phyloP scores from a whole-genome alignment of 108 stramenopile genomes.

The Cyclostephanos invisitatus region DNA sequence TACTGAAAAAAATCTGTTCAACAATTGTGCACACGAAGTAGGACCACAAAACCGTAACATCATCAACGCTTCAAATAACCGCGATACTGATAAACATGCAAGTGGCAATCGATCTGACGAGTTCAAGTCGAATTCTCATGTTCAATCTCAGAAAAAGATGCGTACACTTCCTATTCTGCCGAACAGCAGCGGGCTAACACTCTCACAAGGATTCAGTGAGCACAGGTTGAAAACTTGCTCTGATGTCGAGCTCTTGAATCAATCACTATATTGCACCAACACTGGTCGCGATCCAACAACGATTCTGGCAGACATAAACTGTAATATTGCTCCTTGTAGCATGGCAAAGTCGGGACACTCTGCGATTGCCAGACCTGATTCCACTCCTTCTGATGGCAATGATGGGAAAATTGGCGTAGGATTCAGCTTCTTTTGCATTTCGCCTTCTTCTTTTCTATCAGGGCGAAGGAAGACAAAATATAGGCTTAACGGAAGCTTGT shows the following conservation, averaged over 20 bases:
- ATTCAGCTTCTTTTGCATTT: constrained; percentile 50
- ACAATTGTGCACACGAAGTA: constrained; percentile 9
- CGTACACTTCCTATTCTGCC: constrained; percentile 14
- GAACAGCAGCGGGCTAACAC: constrained; percentile 15
- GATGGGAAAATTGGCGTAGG: constrained; percentile 12
- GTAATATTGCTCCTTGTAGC: neutral
- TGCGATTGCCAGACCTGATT: neutral
- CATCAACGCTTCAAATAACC: constrained; percentile 11
- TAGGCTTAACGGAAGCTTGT: neutral
- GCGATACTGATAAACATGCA: neutral
- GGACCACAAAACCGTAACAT: constrained; percentile 12
- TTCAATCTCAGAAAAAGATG: constrained; percentile 3
- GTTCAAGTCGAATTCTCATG: neutral
- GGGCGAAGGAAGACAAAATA: constrained; percentile 30
- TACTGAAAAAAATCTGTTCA: constrained; percentile 13
- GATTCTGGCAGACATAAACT: neutral
- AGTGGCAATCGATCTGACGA: neutral
- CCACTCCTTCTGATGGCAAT: neutral
- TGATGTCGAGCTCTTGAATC: constrained; percentile 8
- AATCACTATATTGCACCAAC: constrained; percentile 1
- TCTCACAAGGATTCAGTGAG: constrained; percentile 3
- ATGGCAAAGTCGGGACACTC: neutral
- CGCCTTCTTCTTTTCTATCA: constrained; percentile 43
- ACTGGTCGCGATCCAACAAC: constrained; percentile 1
- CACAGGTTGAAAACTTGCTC: neutral